phyloP scores from a whole-genome alignment of 805 yeast genomes.

The Ogataea trehaloabstinens region DNA sequence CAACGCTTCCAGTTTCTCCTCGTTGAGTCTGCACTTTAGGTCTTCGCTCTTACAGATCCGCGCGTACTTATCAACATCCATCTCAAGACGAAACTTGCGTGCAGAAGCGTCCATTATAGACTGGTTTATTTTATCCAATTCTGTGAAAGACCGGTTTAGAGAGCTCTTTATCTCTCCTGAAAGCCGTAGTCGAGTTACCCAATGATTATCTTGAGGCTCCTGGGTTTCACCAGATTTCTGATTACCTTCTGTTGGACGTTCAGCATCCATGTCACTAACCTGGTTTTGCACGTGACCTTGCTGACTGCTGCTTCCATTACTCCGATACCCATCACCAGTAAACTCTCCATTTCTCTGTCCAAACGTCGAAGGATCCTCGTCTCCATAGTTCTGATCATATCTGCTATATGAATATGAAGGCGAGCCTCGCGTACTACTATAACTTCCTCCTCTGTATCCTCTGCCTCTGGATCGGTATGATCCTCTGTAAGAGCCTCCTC shows the following conservation, averaged over 20 bases:
- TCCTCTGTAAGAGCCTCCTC: slow-evolving; percentile 8
- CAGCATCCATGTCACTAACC: not conserved
- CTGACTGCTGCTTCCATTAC: not conserved
- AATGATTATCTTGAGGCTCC: slow-evolving; percentile 25
- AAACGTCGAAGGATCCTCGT: not conserved
- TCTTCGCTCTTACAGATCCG: slow-evolving; percentile 28
- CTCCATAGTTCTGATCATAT: slow-evolving; percentile 3
- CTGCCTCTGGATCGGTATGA: slow-evolving; percentile 10
- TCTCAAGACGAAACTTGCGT: slow-evolving; percentile 24
- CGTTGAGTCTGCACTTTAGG: slow-evolving; percentile 25
- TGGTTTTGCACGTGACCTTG: not conserved
- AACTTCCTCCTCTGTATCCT: slow-evolving; percentile 10
- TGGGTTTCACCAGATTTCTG: not conserved
- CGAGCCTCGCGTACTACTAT: slow-evolving; percentile 5
- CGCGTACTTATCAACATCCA: slow-evolving; percentile 26
- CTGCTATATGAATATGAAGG: slow-evolving; percentile 4
- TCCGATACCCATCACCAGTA: not conserved
- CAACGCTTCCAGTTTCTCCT: slow-evolving; percentile 51
- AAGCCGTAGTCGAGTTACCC: slow-evolving; percentile 28
- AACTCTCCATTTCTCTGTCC: not conserved
- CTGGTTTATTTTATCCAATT: slow-evolving; percentile 23
- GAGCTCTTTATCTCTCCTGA: slow-evolving; percentile 19
- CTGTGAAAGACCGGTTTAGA: slow-evolving; percentile 19
- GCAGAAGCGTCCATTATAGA: slow-evolving; percentile 11
- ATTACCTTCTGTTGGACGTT: not conserved